These are phyloP conservation scores for Phytophthora hybrid DNA, from an alignment of 352 stramenopile genomes.

Conservation along the genomic window DNA sequence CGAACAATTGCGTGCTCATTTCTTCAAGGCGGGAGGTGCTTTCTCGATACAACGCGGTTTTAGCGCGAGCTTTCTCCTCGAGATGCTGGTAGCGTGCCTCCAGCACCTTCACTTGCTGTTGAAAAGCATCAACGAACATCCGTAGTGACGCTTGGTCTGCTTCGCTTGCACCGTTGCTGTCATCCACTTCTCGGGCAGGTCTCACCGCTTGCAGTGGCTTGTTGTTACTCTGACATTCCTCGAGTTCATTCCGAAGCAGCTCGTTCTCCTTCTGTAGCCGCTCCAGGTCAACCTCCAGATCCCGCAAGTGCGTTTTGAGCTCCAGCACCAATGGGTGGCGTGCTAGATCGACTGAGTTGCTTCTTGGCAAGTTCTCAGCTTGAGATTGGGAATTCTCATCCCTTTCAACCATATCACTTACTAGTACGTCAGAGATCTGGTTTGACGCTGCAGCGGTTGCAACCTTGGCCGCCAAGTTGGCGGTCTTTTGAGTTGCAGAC, in stretches of 20 bases:
- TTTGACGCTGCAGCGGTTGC: neutral
- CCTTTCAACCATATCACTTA: neutral
- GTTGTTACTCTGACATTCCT: constrained; percentile 7
- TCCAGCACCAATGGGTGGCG: constrained; percentile 39
- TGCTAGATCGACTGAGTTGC: constrained; percentile 8
- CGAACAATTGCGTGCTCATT: constrained; percentile 53
- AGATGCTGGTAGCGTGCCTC: constrained; percentile 64
- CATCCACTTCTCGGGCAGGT: neutral
- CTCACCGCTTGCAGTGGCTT: neutral
- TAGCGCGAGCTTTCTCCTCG: constrained; percentile 45
- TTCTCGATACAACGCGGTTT: constrained; percentile 53
- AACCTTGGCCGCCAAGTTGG: too few relatives aligned
- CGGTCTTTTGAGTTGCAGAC: constrained; percentile 1
- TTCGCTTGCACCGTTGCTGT: neutral
- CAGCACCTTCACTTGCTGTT: constrained; percentile 59
- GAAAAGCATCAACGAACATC: constrained; percentile 38
- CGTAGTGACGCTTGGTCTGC: constrained; percentile 44
- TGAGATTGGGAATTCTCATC: neutral
- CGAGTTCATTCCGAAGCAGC: constrained; percentile 48
- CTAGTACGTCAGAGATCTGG: neutral
- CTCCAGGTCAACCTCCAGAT: constrained; percentile 58
- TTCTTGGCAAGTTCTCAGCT: neutral
- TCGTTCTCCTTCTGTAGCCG: constrained; percentile 65
- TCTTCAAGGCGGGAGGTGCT: constrained; percentile 46
- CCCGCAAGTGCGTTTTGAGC: constrained; percentile 49